Evolutionary conservation across 805 yeast species (phyloP), one percentile per base, ranked within the genome.

Genomic region (Saccharomyces paradoxus): DNA sequence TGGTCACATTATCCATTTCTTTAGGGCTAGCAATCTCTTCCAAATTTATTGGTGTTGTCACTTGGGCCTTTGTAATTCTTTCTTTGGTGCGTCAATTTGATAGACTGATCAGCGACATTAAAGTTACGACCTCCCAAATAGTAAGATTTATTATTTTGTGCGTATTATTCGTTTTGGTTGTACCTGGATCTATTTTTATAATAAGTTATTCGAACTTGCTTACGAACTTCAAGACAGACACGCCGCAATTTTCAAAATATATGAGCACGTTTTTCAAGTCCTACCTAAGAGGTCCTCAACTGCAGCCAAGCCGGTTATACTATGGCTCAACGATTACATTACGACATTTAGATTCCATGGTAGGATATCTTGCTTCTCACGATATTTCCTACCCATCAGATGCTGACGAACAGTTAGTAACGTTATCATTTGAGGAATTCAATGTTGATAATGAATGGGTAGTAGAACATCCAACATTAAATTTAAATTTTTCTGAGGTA

Each of bases 301-400:
- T 51, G 21, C 57, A 55, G 44, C 85, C 89, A 22, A 82, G 83
- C n/a, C 82, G 81, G 46, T 82, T 91, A 1, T 79, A 83, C 9
- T 83, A 74, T 67, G 97, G 96, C 10, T 81, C 91, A 49, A 75
- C 81, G 0, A 77, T 92, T 26, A 80, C 87, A 21, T 59, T 92
- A 31, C 84, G 92, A 58, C 96, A 92, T 68, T 65, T 71, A 28
- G 77, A 80, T 53, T 81, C 88, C 1, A 65, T 82, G 52, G 96
- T 94, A 22, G 84, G 84, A 1, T 92, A 89, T 67, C 72, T 92
- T 57, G 96, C 89, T 68, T 87, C 96, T 1, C 92, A 89, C 68
- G 73, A 79, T 47, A 77, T 73, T 61, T 68, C 74, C 4, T 89
- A 87, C 68, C 80, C 81, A 51, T 69, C 79, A 2, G 95, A 92